Evolutionary conservation across 192 early-diverging fungal genomes (phyloP).

Genomic region (Entomortierella parvispora): DNA sequence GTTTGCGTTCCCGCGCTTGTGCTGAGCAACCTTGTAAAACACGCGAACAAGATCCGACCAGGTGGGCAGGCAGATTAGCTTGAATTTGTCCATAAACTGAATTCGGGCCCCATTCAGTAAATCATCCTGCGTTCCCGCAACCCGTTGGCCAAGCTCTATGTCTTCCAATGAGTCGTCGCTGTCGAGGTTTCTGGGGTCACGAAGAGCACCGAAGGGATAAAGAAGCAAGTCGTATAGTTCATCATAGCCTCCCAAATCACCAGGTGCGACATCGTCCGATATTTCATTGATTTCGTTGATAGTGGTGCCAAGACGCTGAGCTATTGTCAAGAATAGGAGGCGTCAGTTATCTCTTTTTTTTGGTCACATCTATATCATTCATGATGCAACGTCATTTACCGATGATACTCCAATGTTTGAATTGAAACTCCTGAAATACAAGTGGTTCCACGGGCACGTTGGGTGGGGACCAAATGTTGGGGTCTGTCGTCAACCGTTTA

Average conservation of each 20-base stretch:
- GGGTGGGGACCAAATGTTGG: conserved; percentile 10
- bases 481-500: conserved; percentile 10
- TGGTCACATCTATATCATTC: too few relatives aligned
- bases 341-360: too few relatives aligned
- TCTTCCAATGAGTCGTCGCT: not conserved
- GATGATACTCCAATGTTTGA: conserved; percentile 38
- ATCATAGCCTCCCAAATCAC: conserved; percentile 1
- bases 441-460: not conserved
- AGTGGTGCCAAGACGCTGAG: conserved; percentile 16
- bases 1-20: conserved; percentile 29
- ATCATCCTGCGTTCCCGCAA: not conserved
- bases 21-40: conserved; percentile 30
- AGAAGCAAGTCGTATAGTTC: conserved; percentile 13
- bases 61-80: conserved; percentile 13
- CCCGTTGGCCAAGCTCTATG: conserved; percentile 19
- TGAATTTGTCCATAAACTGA: conserved; percentile 8
- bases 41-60: conserved; percentile 14
- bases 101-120: not conserved
- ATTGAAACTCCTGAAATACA: conserved; percentile 26
- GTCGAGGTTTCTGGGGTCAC: not conserved
- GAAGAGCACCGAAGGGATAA: conserved; percentile 20
- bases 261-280: conserved; percentile 7
- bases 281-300: conserved; percentile 25
- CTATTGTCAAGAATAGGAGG: not conserved
- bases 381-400: conserved; percentile 17